Base-by-base conservation (phyloP, 2,329 filamentous ascomycete species). In the Trichoderma sp. region DNA sequence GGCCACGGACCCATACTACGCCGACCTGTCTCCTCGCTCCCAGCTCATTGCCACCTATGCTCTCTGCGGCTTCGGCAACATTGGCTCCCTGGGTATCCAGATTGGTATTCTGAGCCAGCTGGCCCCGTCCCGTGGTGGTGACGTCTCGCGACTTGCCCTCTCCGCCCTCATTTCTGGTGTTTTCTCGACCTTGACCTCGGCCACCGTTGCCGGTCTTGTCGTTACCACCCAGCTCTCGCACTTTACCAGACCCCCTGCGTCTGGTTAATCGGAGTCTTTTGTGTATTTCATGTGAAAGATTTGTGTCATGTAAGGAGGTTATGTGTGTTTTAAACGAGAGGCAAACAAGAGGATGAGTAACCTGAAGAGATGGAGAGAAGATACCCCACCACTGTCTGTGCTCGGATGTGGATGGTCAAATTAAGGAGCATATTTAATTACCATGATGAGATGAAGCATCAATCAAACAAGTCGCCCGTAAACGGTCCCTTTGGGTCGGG, bases 41-140 rank as follows among this genome's bases (percentile, higher is more conserved):
- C 84, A 85, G 54, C 85, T 97, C 71, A 96, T 97, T 75, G 92
- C 90, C 54, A 96, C 92, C 60, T 97, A 97, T 76, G 91, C 92
- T 22, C 86, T 94, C 71, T 96, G 92, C 79, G 88, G 88, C 29
- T 93, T 93, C 77, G 93, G 92, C 70, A 97, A 97, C 82, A 90
- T 97, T 72, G 91, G 91, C 64, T 94, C 92, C 34, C 86, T 97
- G 57, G 93, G 93, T 76, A 94, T 93, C 67, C 93, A 97, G 80
- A 95, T 97, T 70, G 93, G 93, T 82, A 92, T 96, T 68, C 84
- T 97, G 63, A 87, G 90, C 4, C 92, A 96, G 80, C 87, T 97
- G 69, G 90, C 92, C 0, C 92, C 93, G 0, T 83, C 84, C 4
- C 87, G 92, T 53, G 85, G 87, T 42, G 91, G 90, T 68, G 91